Conservation (phyloP, 371 early-diverging fungal genomes). For the Basidiobolus meristosporus region DNA sequence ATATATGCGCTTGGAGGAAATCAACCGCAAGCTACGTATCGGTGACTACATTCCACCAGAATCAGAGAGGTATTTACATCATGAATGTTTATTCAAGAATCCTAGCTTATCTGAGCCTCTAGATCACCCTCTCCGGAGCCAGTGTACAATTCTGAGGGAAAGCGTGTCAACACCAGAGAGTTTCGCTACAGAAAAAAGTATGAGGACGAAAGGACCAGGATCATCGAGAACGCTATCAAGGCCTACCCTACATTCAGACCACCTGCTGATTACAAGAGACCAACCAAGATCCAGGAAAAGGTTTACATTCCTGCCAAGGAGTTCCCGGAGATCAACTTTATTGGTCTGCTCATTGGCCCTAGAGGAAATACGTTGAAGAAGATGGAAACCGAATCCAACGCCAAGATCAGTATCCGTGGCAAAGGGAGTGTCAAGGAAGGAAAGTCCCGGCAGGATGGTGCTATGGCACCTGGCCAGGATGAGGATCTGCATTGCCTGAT, state of each 20-base stretch:
- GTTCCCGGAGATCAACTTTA: conserved; percentile 92
- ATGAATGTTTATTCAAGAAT: not conserved
- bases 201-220: conserved; percentile 81
- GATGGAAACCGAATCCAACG: conserved; percentile 83
- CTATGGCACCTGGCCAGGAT: conserved; percentile 48
- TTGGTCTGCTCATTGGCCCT: conserved; percentile 91
- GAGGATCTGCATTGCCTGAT: conserved; percentile 89
- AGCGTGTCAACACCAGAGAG: conserved; percentile 89
- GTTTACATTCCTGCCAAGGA: conserved; percentile 90
- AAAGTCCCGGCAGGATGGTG: conserved; percentile 31
- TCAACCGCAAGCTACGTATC: conserved; percentile 53
- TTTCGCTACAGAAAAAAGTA: conserved; percentile 72
- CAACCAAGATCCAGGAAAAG: conserved; percentile 69
- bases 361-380: conserved; percentile 89
- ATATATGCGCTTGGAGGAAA: conserved; percentile 77
- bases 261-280: conserved; percentile 76
- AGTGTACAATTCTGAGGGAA: conserved; percentile 74
- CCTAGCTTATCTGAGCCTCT: not conserved
- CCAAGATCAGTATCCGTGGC: conserved; percentile 92
- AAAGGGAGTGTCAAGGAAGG: conserved; percentile 94
- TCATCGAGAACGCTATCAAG: conserved; percentile 64
- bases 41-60: conserved; percentile 71
- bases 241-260: conserved; percentile 68
- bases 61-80: not conserved
- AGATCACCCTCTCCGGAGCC: conserved; percentile 90